Evolutionary conservation across 345 rosid species (phyloP).

Genomic region (Populus euphratica): DNA sequence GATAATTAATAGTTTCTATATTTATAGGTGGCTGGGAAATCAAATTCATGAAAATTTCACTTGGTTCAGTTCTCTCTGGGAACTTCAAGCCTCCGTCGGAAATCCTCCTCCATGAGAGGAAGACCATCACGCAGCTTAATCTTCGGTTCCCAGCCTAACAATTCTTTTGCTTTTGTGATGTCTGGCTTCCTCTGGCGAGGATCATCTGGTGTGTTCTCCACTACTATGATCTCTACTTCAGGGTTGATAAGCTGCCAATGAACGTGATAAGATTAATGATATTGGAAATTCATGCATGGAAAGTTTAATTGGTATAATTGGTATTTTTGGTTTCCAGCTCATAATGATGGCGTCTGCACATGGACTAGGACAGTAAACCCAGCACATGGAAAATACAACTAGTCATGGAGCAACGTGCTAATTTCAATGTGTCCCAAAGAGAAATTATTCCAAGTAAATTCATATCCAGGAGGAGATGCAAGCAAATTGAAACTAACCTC

Average conservation of each 20-base stretch:
- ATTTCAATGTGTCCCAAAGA: neutral
- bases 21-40: neutral
- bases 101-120: constrained; percentile 94
- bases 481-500: constrained; percentile 49
- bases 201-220: constrained; percentile 94
- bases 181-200: constrained; percentile 93
- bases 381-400: neutral
- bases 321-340: neutral
- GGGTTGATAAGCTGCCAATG: constrained; percentile 68
- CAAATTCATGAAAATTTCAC: neutral
- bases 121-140: constrained; percentile 82
- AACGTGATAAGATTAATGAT: neutral
- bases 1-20: neutral
- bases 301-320: neutral
- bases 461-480: neutral
- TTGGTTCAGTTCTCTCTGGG: constrained; percentile 38
- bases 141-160: constrained; percentile 91
- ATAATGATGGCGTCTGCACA: too few relatives aligned
- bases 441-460: neutral
- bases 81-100: constrained; percentile 69
- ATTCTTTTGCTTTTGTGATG: constrained; percentile 72
- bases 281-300: neutral
- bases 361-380: neutral
- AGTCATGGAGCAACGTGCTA: neutral
- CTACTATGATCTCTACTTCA: constrained; percentile 56